Evolutionary conservation across 2,329 filamentous ascomycete genomes (phyloP), one percentile per base, ranked within the genome.

Genomic region (Fusarium oxysporum): DNA sequence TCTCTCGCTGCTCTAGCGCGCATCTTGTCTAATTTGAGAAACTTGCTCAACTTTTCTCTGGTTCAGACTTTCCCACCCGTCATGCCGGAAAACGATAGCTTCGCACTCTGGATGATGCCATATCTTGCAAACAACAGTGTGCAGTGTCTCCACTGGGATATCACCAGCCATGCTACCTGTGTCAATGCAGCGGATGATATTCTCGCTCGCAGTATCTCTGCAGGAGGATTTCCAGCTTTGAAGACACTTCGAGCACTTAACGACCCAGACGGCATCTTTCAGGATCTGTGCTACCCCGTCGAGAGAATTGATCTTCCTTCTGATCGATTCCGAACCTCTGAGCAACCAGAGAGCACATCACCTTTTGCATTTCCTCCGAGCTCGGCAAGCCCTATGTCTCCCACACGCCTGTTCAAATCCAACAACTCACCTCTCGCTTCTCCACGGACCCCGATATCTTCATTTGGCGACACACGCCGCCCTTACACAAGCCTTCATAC

Each of bases 211-310:
- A 90, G 90, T 75, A 92, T 95, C 71, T 81, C 81, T 9, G 86
- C 87, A 3, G 83, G 83, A 8, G 90, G 89, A 0, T 93, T 95
- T 76, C 92, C 93, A 0, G 79, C 82, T 1, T 85, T 95, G 14
- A 84, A 83, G 14, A 83, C 78, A 3, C 81, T 95, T 23, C 89
- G 92, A 60, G 85, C 89, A 0, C 93, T 92, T 3, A 89, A 89
- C 64, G 93, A 95, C 72, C 88, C 91, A 3, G 88, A 93, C 9
- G 93, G 92, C 32, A 74, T 88, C 12, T 89, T 95, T 70, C 93
- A 95, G 81, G 82, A 85, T 3, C 85, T 94, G 3, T 95, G 93
- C 80, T 87, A 86, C 47, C 92, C 92, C 1, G 82, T 86, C 8
- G 87, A 88, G 35, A 85, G 85, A 35, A 83, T 89, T 25, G 86